Base-by-base conservation (phyloP, 306 rosid species). In the Vigna angularis region DNA sequence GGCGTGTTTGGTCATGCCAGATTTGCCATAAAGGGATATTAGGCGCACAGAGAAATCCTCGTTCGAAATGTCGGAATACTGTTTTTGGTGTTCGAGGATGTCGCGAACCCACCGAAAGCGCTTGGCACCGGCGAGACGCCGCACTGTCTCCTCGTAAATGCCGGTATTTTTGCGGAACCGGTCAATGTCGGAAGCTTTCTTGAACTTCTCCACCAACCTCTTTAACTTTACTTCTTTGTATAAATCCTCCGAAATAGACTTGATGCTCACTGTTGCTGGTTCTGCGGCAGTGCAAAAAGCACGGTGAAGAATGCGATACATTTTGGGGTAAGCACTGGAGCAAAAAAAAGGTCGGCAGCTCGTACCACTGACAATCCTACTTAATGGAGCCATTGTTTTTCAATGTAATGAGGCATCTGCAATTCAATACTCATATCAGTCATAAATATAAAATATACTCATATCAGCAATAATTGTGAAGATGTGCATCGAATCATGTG, bases 11-110 rank as follows among this genome's bases (percentile, higher is more conserved):
- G 73, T 51, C 91, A 91, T 85, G 1, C 88, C 80, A 0, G 93
- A 75, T 70, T 83, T 83, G 0, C 98, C 97, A 4, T 89, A 91
- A 0, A 93, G 82, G 0, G 74, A 2, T 0, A 93, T 84, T 16
- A 93, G 77, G 12, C 93, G 88, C 7, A 79, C 84, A 0, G 89
- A 78, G 83, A 93, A 93, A n/a, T 92, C 97, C 56, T 93, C 97
- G 14, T 76, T 83, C 76, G 88, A 79, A 6, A 79, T 75, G 16
- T 89, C 90, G 0, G 34, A 13, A 79, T 90, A 88, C 67, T 82
- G 77, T 85, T 90, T 93, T 72, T 91, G 93, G 64, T 89, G 89
- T 26, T 93, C 91, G 1, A 93, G 80, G 42, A 93, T 85, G 80
- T 88, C 95, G 16, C 84, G 86, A 70, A 93, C 85, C 85, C 66